These are phyloP conservation scores for Solioccasus polychromus DNA, from an alignment of 768 basidiomycete species.

Conservation along the genomic window DNA sequence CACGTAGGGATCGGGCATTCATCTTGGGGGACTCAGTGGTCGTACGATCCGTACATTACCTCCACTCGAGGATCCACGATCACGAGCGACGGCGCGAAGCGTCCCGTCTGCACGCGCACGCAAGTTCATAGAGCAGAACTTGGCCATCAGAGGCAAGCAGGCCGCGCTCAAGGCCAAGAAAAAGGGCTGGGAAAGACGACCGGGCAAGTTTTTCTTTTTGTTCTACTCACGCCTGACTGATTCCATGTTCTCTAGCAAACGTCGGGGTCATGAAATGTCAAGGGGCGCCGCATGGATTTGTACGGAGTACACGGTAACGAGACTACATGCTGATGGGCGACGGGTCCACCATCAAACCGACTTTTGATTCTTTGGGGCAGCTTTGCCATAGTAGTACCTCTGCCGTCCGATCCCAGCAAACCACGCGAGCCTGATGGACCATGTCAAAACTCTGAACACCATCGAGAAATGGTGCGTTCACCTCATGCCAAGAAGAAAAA, in stretches of 20 bases:
- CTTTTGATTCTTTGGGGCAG: conserved; percentile 11
- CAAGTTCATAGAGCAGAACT: conserved; percentile 50
- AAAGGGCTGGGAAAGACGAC: conserved; percentile 55
- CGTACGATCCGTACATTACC: conserved; percentile 52
- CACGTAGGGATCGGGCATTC: too few relatives aligned
- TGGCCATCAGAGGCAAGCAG: conserved; percentile 43
- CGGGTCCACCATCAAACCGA: conserved; percentile 4
- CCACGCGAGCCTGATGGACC: conserved; percentile 48
- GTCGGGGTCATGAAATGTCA: conserved; percentile 52
- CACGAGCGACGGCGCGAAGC: conserved; percentile 39
- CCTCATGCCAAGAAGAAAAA: conserved; percentile 58
- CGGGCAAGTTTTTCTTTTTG: conserved; percentile 41
- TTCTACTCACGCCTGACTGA: background rate
- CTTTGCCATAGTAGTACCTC: conserved; percentile 39
- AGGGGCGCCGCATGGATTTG: conserved; percentile 54
- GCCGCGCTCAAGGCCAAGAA: conserved; percentile 34
- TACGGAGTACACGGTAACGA: conserved; percentile 12
- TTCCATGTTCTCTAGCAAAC: conserved; percentile 38
- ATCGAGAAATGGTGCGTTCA: conserved; percentile 22
- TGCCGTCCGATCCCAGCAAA: conserved; percentile 50
- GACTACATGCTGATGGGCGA: background rate
- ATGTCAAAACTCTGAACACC: conserved; percentile 6
- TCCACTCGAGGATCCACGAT: conserved; percentile 23
- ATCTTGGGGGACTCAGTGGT: too few relatives aligned
- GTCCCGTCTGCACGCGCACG: conserved; percentile 47